Evolutionary conservation across 306 rosid species (phyloP).

Genomic region (Morella rubra): DNA sequence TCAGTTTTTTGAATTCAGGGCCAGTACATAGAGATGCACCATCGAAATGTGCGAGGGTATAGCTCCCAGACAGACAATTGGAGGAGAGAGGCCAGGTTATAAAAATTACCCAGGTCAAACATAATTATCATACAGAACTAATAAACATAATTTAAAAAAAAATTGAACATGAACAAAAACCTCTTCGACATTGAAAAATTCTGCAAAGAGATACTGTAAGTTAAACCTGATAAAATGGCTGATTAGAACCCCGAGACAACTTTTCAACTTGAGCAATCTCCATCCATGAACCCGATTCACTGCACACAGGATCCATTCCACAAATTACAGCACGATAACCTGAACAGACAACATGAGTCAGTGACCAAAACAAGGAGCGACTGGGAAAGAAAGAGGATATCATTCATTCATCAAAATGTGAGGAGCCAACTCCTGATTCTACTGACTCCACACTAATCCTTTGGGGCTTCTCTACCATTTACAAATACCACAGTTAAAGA

Average conservation of each 20-base stretch:
- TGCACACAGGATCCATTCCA: slow-evolving; percentile 97
- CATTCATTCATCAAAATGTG: not conserved
- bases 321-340: slow-evolving; percentile 81
- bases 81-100: not conserved
- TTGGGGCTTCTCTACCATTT: slow-evolving; percentile 8
- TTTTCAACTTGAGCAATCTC: slow-evolving; percentile 81
- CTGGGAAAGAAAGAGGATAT: not conserved
- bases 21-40: not conserved
- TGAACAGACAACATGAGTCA: slow-evolving; percentile 31
- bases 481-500: not conserved
- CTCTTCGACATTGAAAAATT: not conserved
- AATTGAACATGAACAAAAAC: slow-evolving; percentile 17
- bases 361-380: slow-evolving; percentile 26
- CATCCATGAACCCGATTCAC: slow-evolving; percentile 93
- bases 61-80: not conserved
- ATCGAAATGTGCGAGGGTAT: not conserved
- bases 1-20: slow-evolving; percentile 9
- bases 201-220: slow-evolving; percentile 13
- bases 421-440: not conserved
- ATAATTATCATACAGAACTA: not conserved
- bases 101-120: not conserved
- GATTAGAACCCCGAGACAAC: slow-evolving; percentile 66
- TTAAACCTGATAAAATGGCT: slow-evolving; percentile 89
- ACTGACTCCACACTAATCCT: not conserved
- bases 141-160: not conserved